Evolutionary conservation across 1,284 basidiomycete species (phyloP).

Genomic region (Malassezia arunalokei): DNA sequence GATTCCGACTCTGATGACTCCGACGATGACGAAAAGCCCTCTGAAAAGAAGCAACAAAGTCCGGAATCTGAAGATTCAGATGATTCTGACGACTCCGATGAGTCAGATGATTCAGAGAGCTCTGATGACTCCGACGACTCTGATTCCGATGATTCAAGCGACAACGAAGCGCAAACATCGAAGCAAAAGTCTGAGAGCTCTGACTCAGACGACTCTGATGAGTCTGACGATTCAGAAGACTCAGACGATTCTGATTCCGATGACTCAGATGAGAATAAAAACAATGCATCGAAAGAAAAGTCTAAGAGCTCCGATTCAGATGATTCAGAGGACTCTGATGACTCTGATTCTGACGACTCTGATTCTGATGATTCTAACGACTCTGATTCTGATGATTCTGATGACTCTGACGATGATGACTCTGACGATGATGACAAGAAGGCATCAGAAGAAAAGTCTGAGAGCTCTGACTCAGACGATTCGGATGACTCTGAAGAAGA

Average conservation of each 20-base stretch:
- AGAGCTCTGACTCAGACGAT: constrained; percentile 17
- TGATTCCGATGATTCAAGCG: constrained; percentile 1
- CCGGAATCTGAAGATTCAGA: neutral
- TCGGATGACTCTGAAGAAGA: constrained; percentile 12
- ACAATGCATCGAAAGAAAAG: neutral
- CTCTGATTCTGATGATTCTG: constrained; percentile 6
- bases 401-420: neutral
- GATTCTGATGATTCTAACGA: constrained; percentile 9
- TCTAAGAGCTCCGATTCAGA: constrained; percentile 12
- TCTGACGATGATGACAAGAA: neutral
- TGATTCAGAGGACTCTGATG: constrained; percentile 2
- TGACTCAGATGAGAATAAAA: neutral
- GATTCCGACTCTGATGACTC: neutral
- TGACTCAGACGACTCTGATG: constrained; percentile 18
- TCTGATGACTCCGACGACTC: neutral
- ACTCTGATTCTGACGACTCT: constrained; percentile 7
- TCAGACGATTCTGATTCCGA: neutral
- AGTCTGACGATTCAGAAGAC: neutral
- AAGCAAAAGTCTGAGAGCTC: neutral
- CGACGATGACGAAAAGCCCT: neutral
- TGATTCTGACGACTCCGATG: neutral
- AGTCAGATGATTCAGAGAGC: neutral
- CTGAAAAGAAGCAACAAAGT: neutral
- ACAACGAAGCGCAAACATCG: neutral
- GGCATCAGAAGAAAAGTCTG: constrained; percentile 13